Conservation (phyloP, 345 rosid species). For the Eucalyptus urophylla region DNA sequence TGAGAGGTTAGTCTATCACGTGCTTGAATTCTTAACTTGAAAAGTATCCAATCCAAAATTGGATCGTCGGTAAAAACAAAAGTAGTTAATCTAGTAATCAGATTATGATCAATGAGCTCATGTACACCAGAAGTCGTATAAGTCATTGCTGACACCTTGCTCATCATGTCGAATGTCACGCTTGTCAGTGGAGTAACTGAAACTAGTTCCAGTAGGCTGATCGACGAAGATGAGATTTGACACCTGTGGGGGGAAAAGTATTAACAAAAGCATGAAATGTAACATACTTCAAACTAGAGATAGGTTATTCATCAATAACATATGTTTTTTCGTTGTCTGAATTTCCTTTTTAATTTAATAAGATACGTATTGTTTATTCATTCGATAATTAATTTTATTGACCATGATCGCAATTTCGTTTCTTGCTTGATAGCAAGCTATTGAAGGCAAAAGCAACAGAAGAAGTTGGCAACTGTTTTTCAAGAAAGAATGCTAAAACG, state of each 20-base stretch:
- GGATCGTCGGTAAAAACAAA: not conserved
- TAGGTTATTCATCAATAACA: not conserved
- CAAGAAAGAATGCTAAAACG: not conserved
- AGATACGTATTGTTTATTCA: not conserved
- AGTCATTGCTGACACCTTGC: constrained; percentile 61
- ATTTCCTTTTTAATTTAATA: too few species aligned
- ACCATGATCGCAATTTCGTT: not conserved
- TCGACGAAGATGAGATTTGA: constrained; percentile 74
- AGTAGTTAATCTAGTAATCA: not conserved
- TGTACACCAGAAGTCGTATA: constrained; percentile 64
- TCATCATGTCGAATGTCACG: constrained; percentile 55
- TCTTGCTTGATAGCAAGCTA: not conserved
- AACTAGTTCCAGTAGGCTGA: constrained; percentile 84
- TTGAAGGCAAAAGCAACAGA: not conserved
- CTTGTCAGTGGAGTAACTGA: constrained; percentile 44
- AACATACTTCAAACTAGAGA: not conserved
- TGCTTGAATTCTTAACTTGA: not conserved
- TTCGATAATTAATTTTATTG: not conserved
- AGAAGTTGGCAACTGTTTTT: not conserved
- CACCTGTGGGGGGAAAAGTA: constrained; percentile 5
- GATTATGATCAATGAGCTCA: not conserved
- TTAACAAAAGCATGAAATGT: not conserved
- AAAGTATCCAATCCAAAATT: not conserved
- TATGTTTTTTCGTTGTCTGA: not conserved
- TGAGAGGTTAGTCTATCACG: not conserved